Base-by-base conservation (phyloP, 1,139 yeast species). In the Lodderomyces beijingensis region DNA sequence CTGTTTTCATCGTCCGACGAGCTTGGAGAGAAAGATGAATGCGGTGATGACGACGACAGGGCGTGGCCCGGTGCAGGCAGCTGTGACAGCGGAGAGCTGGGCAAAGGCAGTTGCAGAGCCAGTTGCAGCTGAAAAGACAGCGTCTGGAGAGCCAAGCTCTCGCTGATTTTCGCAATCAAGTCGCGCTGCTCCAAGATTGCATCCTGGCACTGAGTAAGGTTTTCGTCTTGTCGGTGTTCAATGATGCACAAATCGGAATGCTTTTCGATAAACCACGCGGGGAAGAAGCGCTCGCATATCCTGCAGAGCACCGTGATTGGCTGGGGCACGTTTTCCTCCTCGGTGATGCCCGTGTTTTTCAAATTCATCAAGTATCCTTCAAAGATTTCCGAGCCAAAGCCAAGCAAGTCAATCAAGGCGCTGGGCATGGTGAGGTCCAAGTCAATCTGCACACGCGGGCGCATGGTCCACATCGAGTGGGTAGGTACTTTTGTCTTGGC, bases 191-290 rank as follows among this genome's bases (percentile, higher is more conserved):
- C 96, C 12, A 74, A 58, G 5, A 91, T 64, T 16, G 74, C 69
- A 45, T 93, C 98, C 46, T 91, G 96, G 31, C 80, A 68, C 24
- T 70, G 49, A 46, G 83, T 87, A n/a, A 91, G 75, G 28, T 81
- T 80, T 41, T 88, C 89, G 47, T 80, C 87, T 3, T 84, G 76
- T 45, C 82, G 74, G 55, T 88, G 95, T 51, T 88, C 97, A 27
- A 86, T 76, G 18, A 85, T 65, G 49, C 99, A 93, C 34, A 85
- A 64, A 50, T 88, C 95, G 2, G 93, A 81, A 57, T 93, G 99
- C 33, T 81, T 74, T 49, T 89, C 98, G 32, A 91, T 68, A 80
- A 95, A 91, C 98, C 98, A 93, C 1, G 91, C 87, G 1, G 96
- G 96, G n/a, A 89, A 78, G 33, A 75, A 74, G 18, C 79, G 77